Base-by-base conservation (phyloP, 2,329 filamentous ascomycete species). In the Cladosporium sp. region DNA sequence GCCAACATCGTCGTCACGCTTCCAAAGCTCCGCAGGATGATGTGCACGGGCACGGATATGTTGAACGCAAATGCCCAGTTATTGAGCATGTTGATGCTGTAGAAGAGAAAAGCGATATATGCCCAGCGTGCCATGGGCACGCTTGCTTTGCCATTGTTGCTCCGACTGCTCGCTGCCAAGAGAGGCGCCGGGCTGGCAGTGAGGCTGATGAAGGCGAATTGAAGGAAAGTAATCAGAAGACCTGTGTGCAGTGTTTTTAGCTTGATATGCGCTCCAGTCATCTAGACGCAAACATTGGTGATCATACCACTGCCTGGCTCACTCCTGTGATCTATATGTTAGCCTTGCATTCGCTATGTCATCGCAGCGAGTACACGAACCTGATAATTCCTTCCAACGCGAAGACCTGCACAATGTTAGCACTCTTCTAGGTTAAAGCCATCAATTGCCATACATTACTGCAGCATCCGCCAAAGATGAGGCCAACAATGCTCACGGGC, bases 51-150 rank as follows among this genome's bases (percentile, higher is more conserved):
- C 0, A 98, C 89, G 6, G 90, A 95, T 50, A 98, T 97, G 60
- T 90, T 84, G 72, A 96, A 98, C 55, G 89, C 91, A 68, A 98
- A 98, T 6, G 92, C 93, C 75, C 92, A 92, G 62, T 98, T 98
- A 72, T 98, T 98, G 64, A 98, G 73, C 51, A 97, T 82, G 62
- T 97, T 98, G 70, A 98, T 93, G 55, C 80, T 80, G 67, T 95
- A 93, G 71, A 97, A 97, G 59, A 96, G 80, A 3, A 86, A 74
- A 36, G 95, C 95, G 65, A 95, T 96, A 62, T 92, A 76, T 43
- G 88, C 65, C 91, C 93, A 97, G 65, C 88, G 86, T 41, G 78
- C 78, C 49, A 97, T 74, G 0, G 93, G 93, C 3, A 97, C 88
- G 45, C 82, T 83, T 57, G 20, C 22, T 16, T 50, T 50, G 39